A percentile compares a stretch with the other conserved stretches of the same genome.
Evolutionary conservation across 176 grass and related monocot genomes (phyloP).

Genomic region (Raddia guianensis): DNA sequence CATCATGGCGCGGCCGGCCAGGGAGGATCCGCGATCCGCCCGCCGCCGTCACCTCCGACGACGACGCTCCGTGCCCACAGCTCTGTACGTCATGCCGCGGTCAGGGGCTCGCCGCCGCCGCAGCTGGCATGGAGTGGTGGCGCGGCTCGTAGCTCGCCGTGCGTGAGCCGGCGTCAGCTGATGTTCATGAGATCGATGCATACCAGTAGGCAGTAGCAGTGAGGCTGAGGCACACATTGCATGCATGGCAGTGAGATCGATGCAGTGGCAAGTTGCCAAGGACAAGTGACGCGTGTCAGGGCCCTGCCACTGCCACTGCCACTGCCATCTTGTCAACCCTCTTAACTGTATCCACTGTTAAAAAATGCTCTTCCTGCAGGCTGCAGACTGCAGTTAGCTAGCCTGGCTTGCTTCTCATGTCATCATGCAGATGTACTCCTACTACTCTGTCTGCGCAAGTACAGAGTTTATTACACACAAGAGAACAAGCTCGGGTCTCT

Average conservation of each 20-base stretch:
- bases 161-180: not conserved
- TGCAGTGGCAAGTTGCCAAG: not conserved
- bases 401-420: not conserved
- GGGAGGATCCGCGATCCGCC: not conserved
- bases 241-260: no score
- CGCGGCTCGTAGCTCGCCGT: not conserved
- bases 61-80: not conserved
- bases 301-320: no score
- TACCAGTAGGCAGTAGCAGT: no score
- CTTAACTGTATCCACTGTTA: not conserved
- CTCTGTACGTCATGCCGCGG: not conserved
- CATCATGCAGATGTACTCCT: no score
- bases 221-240: no score
- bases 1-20: not conserved
- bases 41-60: not conserved
- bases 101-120: not conserved
- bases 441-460: not conserved
- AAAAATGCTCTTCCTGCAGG: not conserved
- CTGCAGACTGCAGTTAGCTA: no score
- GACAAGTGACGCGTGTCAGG: not conserved
- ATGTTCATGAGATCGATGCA: no score
- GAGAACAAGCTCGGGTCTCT: not conserved
- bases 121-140: not conserved
- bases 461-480: not conserved
- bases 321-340: slow-evolving; percentile 2